Percentiles rank a stretch among this genome's conserved stretches.
Evolutionary conservation across 2,329 filamentous ascomycete genomes (phyloP).

Genomic region (Fusarium subglutinans): DNA sequence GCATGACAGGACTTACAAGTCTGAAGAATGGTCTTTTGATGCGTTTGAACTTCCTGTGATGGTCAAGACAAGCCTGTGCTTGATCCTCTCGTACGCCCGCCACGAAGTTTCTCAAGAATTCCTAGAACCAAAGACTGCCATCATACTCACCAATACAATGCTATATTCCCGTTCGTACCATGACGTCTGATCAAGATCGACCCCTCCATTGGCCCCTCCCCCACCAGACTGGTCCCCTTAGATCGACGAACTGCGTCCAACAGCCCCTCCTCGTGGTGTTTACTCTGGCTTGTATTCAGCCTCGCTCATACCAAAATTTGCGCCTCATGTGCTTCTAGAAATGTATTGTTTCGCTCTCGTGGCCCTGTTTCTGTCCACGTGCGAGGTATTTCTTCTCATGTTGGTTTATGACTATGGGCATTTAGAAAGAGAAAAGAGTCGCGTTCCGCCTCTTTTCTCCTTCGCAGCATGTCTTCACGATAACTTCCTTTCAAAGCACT

Average conservation of each 20-base stretch:
- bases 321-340: slow-evolving; percentile 29
- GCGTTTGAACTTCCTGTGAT: neutral
- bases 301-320: slow-evolving; percentile 3
- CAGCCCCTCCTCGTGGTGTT: slow-evolving; percentile 45
- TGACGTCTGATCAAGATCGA: slow-evolving; percentile 31
- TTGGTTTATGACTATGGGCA: slow-evolving; percentile 1
- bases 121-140: neutral
- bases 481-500: neutral
- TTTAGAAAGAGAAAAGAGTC: slow-evolving; percentile 39
- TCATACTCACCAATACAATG: slow-evolving; percentile 15
- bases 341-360: slow-evolving; percentile 24
- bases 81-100: neutral
- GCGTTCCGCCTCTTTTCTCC: slow-evolving; percentile 17
- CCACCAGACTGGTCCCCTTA: slow-evolving; percentile 29
- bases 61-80: neutral
- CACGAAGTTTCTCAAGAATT: neutral
- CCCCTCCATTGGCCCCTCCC: slow-evolving; percentile 44
- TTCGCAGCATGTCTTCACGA: neutral
- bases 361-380: slow-evolving; percentile 38
- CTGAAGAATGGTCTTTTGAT: neutral
- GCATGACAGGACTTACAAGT: neutral
- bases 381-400: slow-evolving; percentile 30
- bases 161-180: slow-evolving; percentile 13
- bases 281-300: slow-evolving; percentile 39
- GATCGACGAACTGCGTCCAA: slow-evolving; percentile 45